Percentiles rank a stretch among this genome's conserved stretches.
phyloP scores from a whole-genome alignment of 2,329 filamentous ascomycete genomes.

The Fusarium sp. region DNA sequence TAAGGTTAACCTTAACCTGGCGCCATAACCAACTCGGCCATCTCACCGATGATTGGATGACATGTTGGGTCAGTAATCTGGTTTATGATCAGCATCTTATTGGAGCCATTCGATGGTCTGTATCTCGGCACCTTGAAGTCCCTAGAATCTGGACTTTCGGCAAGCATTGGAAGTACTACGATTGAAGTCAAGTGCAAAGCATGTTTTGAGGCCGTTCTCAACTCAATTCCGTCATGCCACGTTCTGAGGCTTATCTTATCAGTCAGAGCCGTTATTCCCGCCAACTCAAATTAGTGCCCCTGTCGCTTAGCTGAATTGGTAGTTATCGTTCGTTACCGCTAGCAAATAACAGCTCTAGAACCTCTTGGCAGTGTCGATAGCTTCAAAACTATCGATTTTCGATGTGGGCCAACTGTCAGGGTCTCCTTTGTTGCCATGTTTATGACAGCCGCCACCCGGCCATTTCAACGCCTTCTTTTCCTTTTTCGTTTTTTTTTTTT shows the following conservation, averaged over 20 bases:
- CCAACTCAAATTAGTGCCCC: background rate
- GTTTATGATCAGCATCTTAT: accelerated
- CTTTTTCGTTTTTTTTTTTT: background rate
- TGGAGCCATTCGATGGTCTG: too few relatives aligned
- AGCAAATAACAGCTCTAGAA: background rate
- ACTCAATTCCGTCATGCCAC: too few relatives aligned
- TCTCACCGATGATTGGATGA: slow-evolving; percentile 28
- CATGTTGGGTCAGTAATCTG: too few relatives aligned
- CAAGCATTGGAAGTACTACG: too few relatives aligned
- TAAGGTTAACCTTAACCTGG: slow-evolving; percentile 32
- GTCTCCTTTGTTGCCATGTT: background rate
- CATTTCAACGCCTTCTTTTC: background rate
- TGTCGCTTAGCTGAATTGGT: background rate
- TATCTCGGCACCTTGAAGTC: too few relatives aligned
- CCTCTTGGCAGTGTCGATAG: background rate
- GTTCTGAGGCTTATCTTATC: background rate
- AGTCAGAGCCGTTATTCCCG: background rate
- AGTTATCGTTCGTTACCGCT: background rate
- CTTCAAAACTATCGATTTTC: background rate
- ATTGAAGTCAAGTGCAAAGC: too few relatives aligned
- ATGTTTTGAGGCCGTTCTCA: background rate
- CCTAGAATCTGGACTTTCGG: too few relatives aligned
- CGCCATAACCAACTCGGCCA: slow-evolving; percentile 34
- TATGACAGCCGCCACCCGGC: background rate
- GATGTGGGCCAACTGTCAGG: background rate